Conservation (phyloP, 768 basidiomycete genomes). For the Boletus reticuloceps region DNA sequence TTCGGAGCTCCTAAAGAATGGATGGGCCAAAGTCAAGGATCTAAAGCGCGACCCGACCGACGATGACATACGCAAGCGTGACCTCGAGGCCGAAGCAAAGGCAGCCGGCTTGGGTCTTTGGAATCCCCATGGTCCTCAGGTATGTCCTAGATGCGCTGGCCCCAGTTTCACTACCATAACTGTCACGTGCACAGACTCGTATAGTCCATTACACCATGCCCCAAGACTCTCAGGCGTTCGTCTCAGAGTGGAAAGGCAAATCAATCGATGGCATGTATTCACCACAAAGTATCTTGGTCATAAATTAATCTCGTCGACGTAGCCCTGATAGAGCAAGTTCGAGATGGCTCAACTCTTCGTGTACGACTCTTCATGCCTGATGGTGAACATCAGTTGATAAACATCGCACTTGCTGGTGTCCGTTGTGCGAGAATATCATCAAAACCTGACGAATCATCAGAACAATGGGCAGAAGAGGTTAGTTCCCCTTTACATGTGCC, state of each 20-base stretch:
- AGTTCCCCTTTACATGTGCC: constrained; percentile 18
- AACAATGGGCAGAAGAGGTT: constrained; percentile 90
- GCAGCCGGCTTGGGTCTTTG: constrained; percentile 77
- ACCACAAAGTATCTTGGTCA: background rate
- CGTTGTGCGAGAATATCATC: constrained; percentile 68
- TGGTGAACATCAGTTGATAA: constrained; percentile 87
- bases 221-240: constrained; percentile 81
- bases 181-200: constrained; percentile 49
- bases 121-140: constrained; percentile 80
- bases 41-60: constrained; percentile 79
- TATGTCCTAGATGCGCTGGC: constrained; percentile 20
- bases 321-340: constrained; percentile 93
- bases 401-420: constrained; percentile 81
- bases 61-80: constrained; percentile 68
- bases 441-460: constrained; percentile 74
- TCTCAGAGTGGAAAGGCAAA: constrained; percentile 91
- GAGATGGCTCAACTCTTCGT: constrained; percentile 89
- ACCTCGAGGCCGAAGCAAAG: constrained; percentile 76
- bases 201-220: constrained; percentile 86
- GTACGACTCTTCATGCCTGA: constrained; percentile 86
- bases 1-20: constrained; percentile 74
- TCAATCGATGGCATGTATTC: constrained; percentile 68
- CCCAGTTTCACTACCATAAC: background rate
- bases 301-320: constrained; percentile 7
- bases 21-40: constrained; percentile 95